Conservation (phyloP, 345 rosid genomes). For the Anacardium occidentale region DNA sequence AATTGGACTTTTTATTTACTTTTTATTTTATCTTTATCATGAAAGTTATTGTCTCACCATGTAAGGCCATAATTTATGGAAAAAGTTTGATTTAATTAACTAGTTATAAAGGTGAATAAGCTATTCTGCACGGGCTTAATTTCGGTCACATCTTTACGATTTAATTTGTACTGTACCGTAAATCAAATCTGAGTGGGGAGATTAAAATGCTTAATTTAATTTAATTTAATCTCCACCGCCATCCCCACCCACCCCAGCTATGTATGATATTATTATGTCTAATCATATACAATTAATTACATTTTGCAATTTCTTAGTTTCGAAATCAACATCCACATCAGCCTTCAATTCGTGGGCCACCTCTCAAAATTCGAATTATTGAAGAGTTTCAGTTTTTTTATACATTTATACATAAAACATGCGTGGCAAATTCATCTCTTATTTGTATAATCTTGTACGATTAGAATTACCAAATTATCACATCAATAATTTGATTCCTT, state of each 20-base stretch:
- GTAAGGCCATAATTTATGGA: neutral
- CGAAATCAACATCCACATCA: constrained; percentile 26
- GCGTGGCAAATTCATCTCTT: too few relatives aligned
- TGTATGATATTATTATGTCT: neutral
- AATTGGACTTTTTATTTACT: too few relatives aligned
- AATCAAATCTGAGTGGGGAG: neutral
- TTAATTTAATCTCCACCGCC: too few relatives aligned
- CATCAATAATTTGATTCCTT: neutral
- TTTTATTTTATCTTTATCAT: too few relatives aligned
- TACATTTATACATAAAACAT: too few relatives aligned
- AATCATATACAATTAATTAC: neutral
- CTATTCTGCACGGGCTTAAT: too few relatives aligned
- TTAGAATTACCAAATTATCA: neutral
- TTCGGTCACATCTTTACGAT: too few relatives aligned
- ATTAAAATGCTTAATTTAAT: too few relatives aligned
- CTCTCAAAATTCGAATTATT: constrained; percentile 13
- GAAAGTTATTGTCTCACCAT: neutral
- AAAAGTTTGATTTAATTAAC: neutral
- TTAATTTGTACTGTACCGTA: too few relatives aligned
- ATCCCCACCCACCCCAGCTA: too few relatives aligned
- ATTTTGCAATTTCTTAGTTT: constrained; percentile 19
- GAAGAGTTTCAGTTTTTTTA: constrained; percentile 19
- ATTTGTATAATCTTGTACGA: too few relatives aligned
- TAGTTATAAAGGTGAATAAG: too few relatives aligned
- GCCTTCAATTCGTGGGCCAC: constrained; percentile 21